Evolutionary conservation across 2,329 filamentous ascomycete genomes (phyloP), one percentile per base, ranked within the genome.

Genomic region (Aspergillus pseudoviridinutans): DNA sequence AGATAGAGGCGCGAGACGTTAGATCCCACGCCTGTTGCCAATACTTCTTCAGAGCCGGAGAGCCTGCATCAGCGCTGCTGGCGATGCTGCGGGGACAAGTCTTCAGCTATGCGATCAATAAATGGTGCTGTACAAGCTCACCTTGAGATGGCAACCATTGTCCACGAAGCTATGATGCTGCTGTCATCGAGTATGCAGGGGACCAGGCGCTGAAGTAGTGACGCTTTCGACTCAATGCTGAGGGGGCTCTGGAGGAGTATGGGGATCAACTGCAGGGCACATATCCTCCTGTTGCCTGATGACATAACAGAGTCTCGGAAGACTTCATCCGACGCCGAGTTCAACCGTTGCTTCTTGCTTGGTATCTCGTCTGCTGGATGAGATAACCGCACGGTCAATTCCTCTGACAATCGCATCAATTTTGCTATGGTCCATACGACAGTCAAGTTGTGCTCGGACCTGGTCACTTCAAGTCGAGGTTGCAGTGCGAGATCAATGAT

Each of bases 11-110:
- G 57, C 91, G 84, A 49, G 83, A 82, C 28, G 89, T 85, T 8
- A 90, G 77, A 63, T 91, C 88, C 90, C 92, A 96, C 20, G 87
- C 73, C 57, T 89, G 85, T 57, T 82, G 80, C 91, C 92, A 97
- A 28, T 78, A 73, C 1, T 67, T 63, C 57, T 74, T 74, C 10
- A 86, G 68, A 47, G 68, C 68, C n/a, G 65, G 58, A 20, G 78
- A 71, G 22, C 68, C 73, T 22, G 82, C 69, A 57, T 64, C 54
- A 17, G 66, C 47, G 14, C 67, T 68, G 22, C 62, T 64, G 10
- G 71, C 71, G 57, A 77, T 66, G 55, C 75, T 77, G 58, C 58
- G 20, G 51, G 24, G 50, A 54, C 47, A 29, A 50, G 32, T 59
- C n/a, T 50, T 61, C 53, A 65, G 55, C 53, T 47, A 22, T 25